Percentiles rank a stretch among this genome's conserved stretches.
Conservation (phyloP, 148 eudicot species). For the Rhododendron molle region DNA sequence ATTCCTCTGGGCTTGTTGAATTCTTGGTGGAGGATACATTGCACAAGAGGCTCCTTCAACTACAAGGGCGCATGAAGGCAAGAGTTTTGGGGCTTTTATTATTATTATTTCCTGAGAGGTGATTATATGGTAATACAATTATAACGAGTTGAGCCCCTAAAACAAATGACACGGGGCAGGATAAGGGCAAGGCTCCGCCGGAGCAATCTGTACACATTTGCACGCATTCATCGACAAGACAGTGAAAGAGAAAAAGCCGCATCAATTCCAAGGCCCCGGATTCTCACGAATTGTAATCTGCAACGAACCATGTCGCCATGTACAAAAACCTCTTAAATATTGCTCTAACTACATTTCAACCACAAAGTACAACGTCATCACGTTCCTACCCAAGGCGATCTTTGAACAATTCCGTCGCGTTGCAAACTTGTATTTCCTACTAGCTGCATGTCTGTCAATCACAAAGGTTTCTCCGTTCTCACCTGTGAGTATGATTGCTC, state of each 20-base stretch:
- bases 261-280: constrained; percentile 60
- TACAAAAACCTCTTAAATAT: constrained; percentile 60
- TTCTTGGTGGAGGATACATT: neutral
- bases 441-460: too few relatives aligned
- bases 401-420: too few relatives aligned
- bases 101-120: too few relatives aligned
- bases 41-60: too few relatives aligned
- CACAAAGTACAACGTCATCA: neutral
- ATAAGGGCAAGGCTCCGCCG: constrained; percentile 59
- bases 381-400: too few relatives aligned
- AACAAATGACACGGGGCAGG: constrained; percentile 31
- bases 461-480: too few relatives aligned
- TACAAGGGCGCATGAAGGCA: too few relatives aligned
- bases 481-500: too few relatives aligned
- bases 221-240: constrained; percentile 31
- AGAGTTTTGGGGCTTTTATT: too few relatives aligned
- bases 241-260: constrained; percentile 22
- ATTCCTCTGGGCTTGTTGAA: neutral
- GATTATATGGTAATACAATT: too few relatives aligned
- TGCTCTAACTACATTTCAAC: constrained; percentile 77
- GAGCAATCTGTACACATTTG: constrained; percentile 72
- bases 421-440: too few relatives aligned
- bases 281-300: constrained; percentile 62
- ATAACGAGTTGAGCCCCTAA: too few relatives aligned
- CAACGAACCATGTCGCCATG: constrained; percentile 58